Evolutionary conservation across 768 basidiomycete species (phyloP).

Genomic region (Auriscalpium microsporum): DNA sequence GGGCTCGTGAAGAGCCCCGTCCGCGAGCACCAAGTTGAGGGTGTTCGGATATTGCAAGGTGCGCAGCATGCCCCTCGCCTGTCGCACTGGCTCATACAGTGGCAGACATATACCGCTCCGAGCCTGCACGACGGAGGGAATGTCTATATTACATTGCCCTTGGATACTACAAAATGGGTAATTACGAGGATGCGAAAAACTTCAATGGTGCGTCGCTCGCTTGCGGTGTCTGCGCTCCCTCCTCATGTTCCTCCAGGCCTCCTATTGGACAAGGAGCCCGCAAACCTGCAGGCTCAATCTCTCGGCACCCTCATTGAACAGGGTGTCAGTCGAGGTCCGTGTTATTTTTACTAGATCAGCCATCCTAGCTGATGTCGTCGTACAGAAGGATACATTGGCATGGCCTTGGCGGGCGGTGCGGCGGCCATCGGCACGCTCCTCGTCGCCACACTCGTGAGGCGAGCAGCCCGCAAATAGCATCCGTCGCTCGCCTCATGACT

Average conservation of each 20-base stretch:
- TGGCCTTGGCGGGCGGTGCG: conserved; percentile 88
- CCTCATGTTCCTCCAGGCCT: conserved; percentile 41
- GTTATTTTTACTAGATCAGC: not conserved
- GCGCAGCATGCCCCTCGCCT: conserved; percentile 9
- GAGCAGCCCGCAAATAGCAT: conserved; percentile 47
- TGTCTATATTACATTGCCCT: conserved; percentile 95
- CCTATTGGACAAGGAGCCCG: conserved; percentile 84
- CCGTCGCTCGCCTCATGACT: not conserved
- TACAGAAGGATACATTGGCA: conserved; percentile 95
- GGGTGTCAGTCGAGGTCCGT: conserved; percentile 70
- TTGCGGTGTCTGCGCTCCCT: not conserved
- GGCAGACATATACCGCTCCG: conserved; percentile 84
- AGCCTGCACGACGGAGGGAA: conserved; percentile 82
- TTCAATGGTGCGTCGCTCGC: conserved; percentile 75
- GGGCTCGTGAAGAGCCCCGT: conserved; percentile 88
- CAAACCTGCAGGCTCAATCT: conserved; percentile 88
- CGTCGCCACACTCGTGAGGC: conserved; percentile 75
- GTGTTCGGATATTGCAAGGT: conserved; percentile 89
- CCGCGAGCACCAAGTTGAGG: conserved; percentile 82
- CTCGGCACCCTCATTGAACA: conserved; percentile 79
- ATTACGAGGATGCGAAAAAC: conserved; percentile 84
- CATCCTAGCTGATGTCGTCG: not conserved
- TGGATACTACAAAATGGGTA: conserved; percentile 94
- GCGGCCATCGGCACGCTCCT: conserved; percentile 77
- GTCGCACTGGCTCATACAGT: not conserved